These are phyloP conservation scores for Fusarium sp. DNA, from an alignment of 2,329 filamentous ascomycete genomes.

Conservation along the genomic window DNA sequence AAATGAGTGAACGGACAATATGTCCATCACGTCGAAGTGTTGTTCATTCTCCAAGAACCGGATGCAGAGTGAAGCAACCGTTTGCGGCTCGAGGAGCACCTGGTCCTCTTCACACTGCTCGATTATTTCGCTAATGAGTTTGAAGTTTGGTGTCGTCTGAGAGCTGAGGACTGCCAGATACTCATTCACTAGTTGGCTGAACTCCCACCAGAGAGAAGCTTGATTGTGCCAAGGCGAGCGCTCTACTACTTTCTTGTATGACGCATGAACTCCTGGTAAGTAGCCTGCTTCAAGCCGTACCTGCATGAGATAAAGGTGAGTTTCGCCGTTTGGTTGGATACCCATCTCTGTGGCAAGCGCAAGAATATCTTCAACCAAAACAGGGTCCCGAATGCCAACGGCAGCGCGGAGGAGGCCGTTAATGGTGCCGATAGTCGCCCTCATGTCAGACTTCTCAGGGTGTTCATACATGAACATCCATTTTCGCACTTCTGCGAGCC, in stretches of 20 bases:
- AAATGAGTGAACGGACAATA: constrained; percentile 82
- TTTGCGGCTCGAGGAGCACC: constrained; percentile 79
- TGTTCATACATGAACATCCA: constrained; percentile 80
- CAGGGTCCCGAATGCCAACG: constrained; percentile 77
- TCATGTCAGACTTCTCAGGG: constrained; percentile 61
- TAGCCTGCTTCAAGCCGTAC: constrained; percentile 83
- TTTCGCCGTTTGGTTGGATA: constrained; percentile 77
- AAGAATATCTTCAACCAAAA: constrained; percentile 81
- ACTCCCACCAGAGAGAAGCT: constrained; percentile 64
- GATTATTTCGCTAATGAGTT: constrained; percentile 80
- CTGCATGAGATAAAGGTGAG: constrained; percentile 81
- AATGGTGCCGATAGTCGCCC: constrained; percentile 79
- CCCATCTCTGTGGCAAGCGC: constrained; percentile 75
- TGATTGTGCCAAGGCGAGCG: constrained; percentile 57
- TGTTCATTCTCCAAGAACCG: constrained; percentile 84
- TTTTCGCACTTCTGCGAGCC: constrained; percentile 67
- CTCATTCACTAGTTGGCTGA: constrained; percentile 76
- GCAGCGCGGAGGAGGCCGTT: constrained; percentile 83
- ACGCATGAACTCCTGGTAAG: constrained; percentile 76
- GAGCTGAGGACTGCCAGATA: constrained; percentile 79
- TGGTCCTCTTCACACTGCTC: constrained; percentile 80
- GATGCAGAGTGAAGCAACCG: constrained; percentile 80
- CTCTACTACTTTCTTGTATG: constrained; percentile 67
- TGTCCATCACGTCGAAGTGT: constrained; percentile 83
- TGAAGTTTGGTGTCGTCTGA: constrained; percentile 73